Percentiles rank a stretch among this genome's conserved stretches.
Evolutionary conservation across 495 filamentous ascomycete species (phyloP).

Genomic region (Aspergillus nidulans): DNA sequence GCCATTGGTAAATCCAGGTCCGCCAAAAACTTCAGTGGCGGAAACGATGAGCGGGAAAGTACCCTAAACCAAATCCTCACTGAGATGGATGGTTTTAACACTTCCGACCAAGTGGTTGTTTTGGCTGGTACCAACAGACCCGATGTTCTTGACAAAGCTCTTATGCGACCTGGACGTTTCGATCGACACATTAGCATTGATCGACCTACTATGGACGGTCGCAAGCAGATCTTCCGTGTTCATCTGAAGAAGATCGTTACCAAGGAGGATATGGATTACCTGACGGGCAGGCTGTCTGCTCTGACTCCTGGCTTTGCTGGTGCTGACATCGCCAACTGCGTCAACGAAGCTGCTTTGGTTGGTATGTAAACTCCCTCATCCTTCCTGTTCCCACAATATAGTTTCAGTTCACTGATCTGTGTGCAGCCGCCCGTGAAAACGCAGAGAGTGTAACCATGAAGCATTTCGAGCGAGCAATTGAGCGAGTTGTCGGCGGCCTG

Average conservation of each 20-base stretch:
- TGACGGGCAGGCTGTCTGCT: constrained; percentile 82
- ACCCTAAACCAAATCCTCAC: constrained; percentile 98
- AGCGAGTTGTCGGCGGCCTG: constrained; percentile 91
- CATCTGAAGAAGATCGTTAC: constrained; percentile 92
- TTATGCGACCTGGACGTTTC: constrained; percentile 95
- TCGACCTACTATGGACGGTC: constrained; percentile 90
- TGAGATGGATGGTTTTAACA: constrained; percentile 99
- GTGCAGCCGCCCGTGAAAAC: constrained; percentile 71
- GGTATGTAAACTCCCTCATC: constrained; percentile 54
- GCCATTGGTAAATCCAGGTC: constrained; percentile 88
- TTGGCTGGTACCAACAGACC: constrained; percentile 94
- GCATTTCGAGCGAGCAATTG: constrained; percentile 96
- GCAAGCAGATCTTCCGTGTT: constrained; percentile 92
- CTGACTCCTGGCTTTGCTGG: constrained; percentile 94
- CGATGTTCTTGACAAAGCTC: constrained; percentile 88
- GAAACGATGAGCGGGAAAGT: constrained; percentile 93
- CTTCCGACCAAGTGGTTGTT: constrained; percentile 95
- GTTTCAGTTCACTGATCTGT: constrained; percentile 26
- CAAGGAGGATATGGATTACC: constrained; percentile 77
- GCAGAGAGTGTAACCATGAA: constrained; percentile 73
- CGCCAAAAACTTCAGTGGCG: constrained; percentile 72
- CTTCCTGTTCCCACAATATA: not conserved
- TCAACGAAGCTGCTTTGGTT: constrained; percentile 95
- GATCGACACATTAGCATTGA: constrained; percentile 95
- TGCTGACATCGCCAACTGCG: constrained; percentile 96